Base-by-base conservation (phyloP, 2,329 filamentous ascomycete species). In the Madurella mycetomatis region DNA sequence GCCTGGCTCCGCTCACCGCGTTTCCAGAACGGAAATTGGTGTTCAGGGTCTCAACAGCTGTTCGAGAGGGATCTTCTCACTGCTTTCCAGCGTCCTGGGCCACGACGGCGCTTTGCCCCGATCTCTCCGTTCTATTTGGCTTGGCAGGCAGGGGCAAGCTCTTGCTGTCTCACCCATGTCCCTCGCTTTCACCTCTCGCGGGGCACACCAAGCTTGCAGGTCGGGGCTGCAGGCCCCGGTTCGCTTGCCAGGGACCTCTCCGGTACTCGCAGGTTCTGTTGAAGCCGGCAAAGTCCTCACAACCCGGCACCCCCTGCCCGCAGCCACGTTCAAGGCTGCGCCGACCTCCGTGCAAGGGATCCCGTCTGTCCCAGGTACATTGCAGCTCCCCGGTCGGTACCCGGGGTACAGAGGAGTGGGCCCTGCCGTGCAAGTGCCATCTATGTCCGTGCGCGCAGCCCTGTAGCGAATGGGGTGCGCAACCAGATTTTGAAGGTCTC, bases 401-500 rank as follows among this genome's bases (percentile, higher is more conserved):
- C 54, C 60, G 57, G 51, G 54, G 54, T 60, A 62, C 55, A 53
- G 54, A 30, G 48, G 34, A n/a, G 50, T 49, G 57, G 58, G 54
- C 47, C 51, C 50, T 47, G 49, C 39, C 41, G 47, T 51, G 47
- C 56, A 52, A 59, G 57, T 55, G 59, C 58, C 54, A 58, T 51
- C 56, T 51, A 42, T 52, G 57, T 53, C 61, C 59, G 59, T 61
- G 61, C 61, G 46, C 37, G 41, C 40, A 41, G 49, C 31, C 41
- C 19, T 43, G 40, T 34, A 49, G 57, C 60, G 52, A 63, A 63
- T 61, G 53, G 50, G 47, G 39, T 42, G 39, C 54, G 39, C 49
- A 57, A 53, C 60, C 60, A 62, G 51, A 58, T 52, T 61, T 50
- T 15, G 41, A 60, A 42, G 59, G 55, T 49, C 55, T 54, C 59